phyloP scores from a whole-genome alignment of 225 moss, liverwort and hornwort species.

The Neckera pumila region DNA sequence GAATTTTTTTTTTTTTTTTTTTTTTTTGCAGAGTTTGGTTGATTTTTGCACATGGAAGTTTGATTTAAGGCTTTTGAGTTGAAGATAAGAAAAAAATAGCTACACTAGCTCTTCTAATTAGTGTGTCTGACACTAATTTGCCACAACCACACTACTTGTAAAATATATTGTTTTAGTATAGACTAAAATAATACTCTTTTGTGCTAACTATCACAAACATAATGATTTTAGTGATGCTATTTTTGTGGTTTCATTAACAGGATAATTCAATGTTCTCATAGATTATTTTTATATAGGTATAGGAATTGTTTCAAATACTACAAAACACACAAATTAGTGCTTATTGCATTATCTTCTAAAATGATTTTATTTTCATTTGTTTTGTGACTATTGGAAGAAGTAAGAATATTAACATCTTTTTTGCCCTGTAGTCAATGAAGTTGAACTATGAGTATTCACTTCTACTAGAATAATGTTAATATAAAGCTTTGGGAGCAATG shows the following conservation, averaged over 20 bases:
- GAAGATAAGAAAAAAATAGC: not conserved
- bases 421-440: too few relatives aligned
- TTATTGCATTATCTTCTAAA: too few relatives aligned
- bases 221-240: too few relatives aligned
- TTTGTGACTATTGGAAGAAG: too few relatives aligned
- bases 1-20: not conserved
- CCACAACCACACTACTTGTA: not conserved
- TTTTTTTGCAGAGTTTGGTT: not conserved
- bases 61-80: not conserved
- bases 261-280: not conserved
- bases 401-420: too few relatives aligned
- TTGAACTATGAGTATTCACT: too few relatives aligned
- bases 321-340: too few relatives aligned
- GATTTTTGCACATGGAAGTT: accelerated
- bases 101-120: not conserved
- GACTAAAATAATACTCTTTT: not conserved
- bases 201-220: too few relatives aligned
- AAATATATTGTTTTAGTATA: not conserved
- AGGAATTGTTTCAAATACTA: not conserved
- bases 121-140: too few relatives aligned
- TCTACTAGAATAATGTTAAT: too few relatives aligned
- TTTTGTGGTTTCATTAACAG: not conserved
- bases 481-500: too few relatives aligned
- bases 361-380: too few relatives aligned
- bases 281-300: not conserved